Evolutionary conservation across 192 early-diverging fungal genomes (phyloP).

Genomic region (Coemansia sp.): DNA sequence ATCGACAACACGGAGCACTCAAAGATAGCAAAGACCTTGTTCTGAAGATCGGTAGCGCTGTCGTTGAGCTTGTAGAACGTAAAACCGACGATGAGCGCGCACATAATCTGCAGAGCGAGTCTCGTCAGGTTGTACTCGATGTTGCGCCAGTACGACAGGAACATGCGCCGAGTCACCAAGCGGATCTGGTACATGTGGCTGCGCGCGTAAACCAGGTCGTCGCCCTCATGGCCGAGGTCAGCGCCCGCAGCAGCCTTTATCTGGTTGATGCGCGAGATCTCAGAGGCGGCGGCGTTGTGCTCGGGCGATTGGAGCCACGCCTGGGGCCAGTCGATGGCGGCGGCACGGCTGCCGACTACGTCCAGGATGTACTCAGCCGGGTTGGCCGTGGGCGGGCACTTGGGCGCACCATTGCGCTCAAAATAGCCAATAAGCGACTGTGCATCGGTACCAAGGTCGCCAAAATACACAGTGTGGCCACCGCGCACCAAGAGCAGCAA

Average conservation of each 20-base stretch:
- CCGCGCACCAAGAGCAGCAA: conserved; percentile 76
- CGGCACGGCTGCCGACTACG: conserved; percentile 66
- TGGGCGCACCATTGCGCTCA: conserved; percentile 67
- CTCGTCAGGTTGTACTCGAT: conserved; percentile 71
- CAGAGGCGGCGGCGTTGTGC: conserved; percentile 13
- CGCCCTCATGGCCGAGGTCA: conserved; percentile 15
- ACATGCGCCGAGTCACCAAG: conserved; percentile 65
- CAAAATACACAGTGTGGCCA: conserved; percentile 78
- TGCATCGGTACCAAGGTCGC: conserved; percentile 70
- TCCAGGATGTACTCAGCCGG: conserved; percentile 87
- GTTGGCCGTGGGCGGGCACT: conserved; percentile 65
- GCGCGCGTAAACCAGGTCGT: conserved; percentile 31
- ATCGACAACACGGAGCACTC: conserved; percentile 56
- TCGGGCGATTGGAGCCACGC: conserved; percentile 53
- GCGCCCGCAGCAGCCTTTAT: conserved; percentile 10
- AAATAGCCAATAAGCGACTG: conserved; percentile 68
- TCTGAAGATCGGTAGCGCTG: conserved; percentile 56
- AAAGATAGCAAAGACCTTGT: conserved; percentile 60
- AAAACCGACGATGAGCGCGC: conserved; percentile 65
- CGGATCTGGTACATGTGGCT: conserved; percentile 50
- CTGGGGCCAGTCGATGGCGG: conserved; percentile 54
- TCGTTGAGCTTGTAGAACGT: conserved; percentile 64
- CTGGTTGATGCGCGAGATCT: conserved; percentile 49
- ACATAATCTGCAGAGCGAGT: conserved; percentile 54
- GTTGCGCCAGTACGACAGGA: conserved; percentile 67